A percentile compares a stretch with the other conserved stretches of the same genome.
Evolutionary conservation across 192 early-diverging fungal genomes (phyloP).

Genomic region (Phycomyces nitens): DNA sequence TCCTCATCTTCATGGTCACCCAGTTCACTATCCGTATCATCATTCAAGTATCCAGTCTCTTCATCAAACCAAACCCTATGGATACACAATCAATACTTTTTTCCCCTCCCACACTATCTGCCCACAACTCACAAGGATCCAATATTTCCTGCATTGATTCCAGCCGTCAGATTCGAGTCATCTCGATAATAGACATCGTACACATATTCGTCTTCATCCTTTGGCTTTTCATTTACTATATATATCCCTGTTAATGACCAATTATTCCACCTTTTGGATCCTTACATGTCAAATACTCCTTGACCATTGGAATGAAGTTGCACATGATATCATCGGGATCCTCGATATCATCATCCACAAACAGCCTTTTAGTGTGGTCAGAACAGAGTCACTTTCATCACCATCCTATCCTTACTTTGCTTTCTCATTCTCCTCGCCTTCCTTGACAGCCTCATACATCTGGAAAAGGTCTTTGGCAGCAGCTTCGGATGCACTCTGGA

Average conservation of each 20-base stretch:
- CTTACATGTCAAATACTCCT: constrained; percentile 58
- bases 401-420: constrained; percentile 33
- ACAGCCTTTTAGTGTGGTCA: constrained; percentile 5
- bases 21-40: constrained; percentile 29
- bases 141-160: constrained; percentile 30
- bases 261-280: background rate
- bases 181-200: constrained; percentile 74
- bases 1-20: constrained; percentile 53
- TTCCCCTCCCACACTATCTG: too few species aligned
- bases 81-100: too few species aligned
- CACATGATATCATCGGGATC: constrained; percentile 54
- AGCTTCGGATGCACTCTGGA: constrained; percentile 37
- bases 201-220: constrained; percentile 60
- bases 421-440: constrained; percentile 35
- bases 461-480: constrained; percentile 44
- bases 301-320: constrained; percentile 68
- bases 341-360: constrained; percentile 26
- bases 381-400: background rate
- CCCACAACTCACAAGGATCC: constrained; percentile 52
- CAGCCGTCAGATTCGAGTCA: constrained; percentile 26
- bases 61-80: constrained; percentile 55
- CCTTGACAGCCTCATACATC: constrained; percentile 67
- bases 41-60: constrained; percentile 37
- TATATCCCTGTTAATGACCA: background rate
- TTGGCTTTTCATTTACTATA: constrained; percentile 22